A percentile compares a stretch with the other conserved stretches of the same genome.
phyloP scores from a whole-genome alignment of 768 basidiomycete genomes.

The Ramaria rubella region DNA sequence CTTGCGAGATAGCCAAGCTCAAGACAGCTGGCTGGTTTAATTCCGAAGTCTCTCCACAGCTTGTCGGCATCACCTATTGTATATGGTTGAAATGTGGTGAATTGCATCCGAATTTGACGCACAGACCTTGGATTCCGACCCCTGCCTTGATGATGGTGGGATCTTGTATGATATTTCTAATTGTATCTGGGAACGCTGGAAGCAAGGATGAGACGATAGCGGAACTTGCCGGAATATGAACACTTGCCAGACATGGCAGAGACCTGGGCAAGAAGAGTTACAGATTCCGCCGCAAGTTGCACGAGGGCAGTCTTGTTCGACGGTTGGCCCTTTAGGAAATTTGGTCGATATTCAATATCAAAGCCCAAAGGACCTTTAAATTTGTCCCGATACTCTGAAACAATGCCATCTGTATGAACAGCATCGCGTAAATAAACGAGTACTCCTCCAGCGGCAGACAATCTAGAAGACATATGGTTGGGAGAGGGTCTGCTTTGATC shows the following conservation, averaged over 20 bases:
- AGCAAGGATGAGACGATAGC: neutral
- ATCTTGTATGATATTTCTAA: constrained; percentile 47
- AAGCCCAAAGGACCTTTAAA: constrained; percentile 41
- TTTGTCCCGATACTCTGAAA: neutral
- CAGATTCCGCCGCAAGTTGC: constrained; percentile 54
- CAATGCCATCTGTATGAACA: constrained; percentile 10
- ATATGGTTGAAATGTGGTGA: constrained; percentile 1
- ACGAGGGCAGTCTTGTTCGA: constrained; percentile 70
- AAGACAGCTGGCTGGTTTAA: constrained; percentile 45
- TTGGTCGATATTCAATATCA: constrained; percentile 78
- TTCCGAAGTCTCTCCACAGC: constrained; percentile 41
- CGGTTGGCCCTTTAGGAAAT: constrained; percentile 39
- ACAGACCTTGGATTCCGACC: constrained; percentile 63
- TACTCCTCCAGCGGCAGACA: neutral
- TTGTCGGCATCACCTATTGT: constrained; percentile 60
- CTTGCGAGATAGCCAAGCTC: constrained; percentile 67
- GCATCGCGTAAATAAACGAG: constrained; percentile 15
- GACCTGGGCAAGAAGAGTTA: constrained; percentile 60
- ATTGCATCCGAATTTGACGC: neutral
- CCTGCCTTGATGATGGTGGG: constrained; percentile 58
- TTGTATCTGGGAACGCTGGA: constrained; percentile 46
- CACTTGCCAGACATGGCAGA: constrained; percentile 45
- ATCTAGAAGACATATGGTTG: neutral
- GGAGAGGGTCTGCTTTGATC: neutral
- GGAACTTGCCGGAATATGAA: neutral